Percentiles rank a stretch among this genome's conserved stretches.
These are phyloP conservation scores for Cordyceps cicadae DNA, from an alignment of 2,329 filamentous ascomycete species.

Conservation along the genomic window DNA sequence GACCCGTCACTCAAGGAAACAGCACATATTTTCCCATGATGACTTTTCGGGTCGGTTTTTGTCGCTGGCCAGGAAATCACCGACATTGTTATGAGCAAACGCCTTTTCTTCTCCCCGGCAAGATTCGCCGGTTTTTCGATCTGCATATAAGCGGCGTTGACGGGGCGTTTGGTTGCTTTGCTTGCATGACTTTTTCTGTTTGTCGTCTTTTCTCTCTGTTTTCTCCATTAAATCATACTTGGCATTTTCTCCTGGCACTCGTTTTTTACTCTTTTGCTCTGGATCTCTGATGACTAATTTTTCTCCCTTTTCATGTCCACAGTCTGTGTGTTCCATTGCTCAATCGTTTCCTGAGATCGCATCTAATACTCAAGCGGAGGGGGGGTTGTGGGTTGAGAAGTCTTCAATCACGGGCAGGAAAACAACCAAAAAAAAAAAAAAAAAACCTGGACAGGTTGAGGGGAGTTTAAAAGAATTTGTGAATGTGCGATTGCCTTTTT, in stretches of 20 bases:
- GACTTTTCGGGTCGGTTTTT: neutral
- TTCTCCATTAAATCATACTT: neutral
- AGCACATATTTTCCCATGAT: neutral
- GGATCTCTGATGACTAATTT: neutral
- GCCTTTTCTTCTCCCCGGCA: neutral
- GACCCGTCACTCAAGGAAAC: neutral
- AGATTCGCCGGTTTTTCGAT: neutral
- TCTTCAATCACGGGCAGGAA: neutral
- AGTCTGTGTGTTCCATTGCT: neutral
- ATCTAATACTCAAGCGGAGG: neutral
- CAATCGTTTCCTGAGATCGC: neutral
- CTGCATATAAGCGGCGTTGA: conserved; percentile 26
- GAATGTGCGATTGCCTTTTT: neutral
- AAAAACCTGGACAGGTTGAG: neutral
- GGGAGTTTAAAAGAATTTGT: neutral
- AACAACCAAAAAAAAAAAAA: neutral
- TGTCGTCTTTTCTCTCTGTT: neutral
- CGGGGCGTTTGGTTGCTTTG: conserved; percentile 8
- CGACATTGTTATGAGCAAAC: conserved; percentile 1
- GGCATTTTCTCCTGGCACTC: neutral
- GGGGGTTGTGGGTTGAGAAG: neutral
- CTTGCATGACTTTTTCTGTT: conserved; percentile 9
- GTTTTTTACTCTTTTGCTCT: neutral
- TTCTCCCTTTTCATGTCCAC: neutral
- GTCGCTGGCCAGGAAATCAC: neutral